Percentiles rank a stretch among this genome's conserved stretches.
phyloP scores from a whole-genome alignment of 192 early-diverging fungal genomes.

The Glomus cerebriforme region DNA sequence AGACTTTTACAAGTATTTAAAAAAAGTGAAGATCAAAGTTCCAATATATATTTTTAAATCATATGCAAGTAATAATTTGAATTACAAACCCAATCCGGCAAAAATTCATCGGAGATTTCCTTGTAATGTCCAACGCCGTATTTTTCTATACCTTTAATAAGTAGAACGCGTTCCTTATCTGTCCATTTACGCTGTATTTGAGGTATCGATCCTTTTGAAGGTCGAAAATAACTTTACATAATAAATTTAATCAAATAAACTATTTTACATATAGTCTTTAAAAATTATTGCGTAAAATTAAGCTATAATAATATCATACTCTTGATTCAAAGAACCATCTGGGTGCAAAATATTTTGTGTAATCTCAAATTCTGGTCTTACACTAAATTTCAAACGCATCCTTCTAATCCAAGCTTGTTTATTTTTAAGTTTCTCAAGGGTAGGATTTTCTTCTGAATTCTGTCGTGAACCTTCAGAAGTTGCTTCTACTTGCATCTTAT shows the following conservation, averaged over 20 bases:
- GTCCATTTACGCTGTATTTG: conserved; percentile 75
- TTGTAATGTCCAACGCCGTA: conserved; percentile 88
- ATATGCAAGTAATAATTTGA: neutral
- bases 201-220: conserved; percentile 63
- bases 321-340: conserved; percentile 88
- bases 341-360: conserved; percentile 82
- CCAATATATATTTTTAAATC: conserved; percentile 4
- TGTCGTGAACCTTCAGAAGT: neutral
- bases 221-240: conserved; percentile 68
- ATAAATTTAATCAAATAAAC: neutral
- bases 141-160: conserved; percentile 80
- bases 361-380: conserved; percentile 78
- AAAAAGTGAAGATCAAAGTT: neutral
- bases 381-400: conserved; percentile 84
- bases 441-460: neutral
- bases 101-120: conserved; percentile 75
- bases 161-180: conserved; percentile 70
- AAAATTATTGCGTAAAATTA: neutral
- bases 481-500: neutral
- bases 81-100: conserved; percentile 73
- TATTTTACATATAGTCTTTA: conserved; percentile 8
- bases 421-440: neutral
- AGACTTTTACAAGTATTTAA: conserved; percentile 35
- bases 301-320: conserved; percentile 47
- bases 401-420: conserved; percentile 75